Evolutionary conservation across 192 early-diverging fungal genomes (phyloP), one percentile per base, ranked within the genome.

Genomic region (Tieghemiomyces parasiticus): DNA sequence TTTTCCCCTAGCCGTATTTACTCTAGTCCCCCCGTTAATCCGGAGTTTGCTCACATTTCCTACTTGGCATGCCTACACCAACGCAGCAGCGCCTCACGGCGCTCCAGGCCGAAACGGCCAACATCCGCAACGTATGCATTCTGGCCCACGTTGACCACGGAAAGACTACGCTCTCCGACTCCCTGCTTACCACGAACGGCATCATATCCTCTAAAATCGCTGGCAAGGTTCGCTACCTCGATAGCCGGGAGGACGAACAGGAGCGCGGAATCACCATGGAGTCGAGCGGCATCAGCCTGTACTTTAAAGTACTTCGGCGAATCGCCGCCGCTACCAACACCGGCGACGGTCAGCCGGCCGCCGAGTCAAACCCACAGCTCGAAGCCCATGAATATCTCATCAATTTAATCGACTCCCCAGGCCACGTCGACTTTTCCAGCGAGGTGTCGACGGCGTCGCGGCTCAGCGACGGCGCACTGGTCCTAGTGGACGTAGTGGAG

Each of bases 361-460:
- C 13, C 34, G 22, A 22, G 19, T 9, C 34, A n/a, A 25, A 29
- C 22, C 12, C 12, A 22, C 8, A 20, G 42, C 49, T 51, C 32
- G 59, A 63, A 4, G 62, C 63, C 13, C 66, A 70, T 14, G 91
- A 96, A 63, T 96, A 89, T 61, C 67, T 99, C 48, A 79, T 99
- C 65, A 99, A 97, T 65, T 69, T 99, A 25, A 99, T 99, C 61
- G 96, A 99, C 67, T 92, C 91, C 6, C 96, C 96, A 1, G 96
- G 96, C 6, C 96, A 99, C 65, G 91, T 99, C 12, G 96, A 99
- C 68, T 99, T 99, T 70, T 85, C 93, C 0, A 86, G 85, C 20
- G 96, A 99, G 66, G 96, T 99, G n/a, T 94, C 93, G 10, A 93
- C 95, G n/a, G 96, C 96, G 3, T 96, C 96, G 0, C 78, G 92